A percentile compares a stretch with the other conserved stretches of the same genome.
These are phyloP conservation scores for Lentinus brumalis DNA, from an alignment of 768 basidiomycete genomes.

Conservation along the genomic window DNA sequence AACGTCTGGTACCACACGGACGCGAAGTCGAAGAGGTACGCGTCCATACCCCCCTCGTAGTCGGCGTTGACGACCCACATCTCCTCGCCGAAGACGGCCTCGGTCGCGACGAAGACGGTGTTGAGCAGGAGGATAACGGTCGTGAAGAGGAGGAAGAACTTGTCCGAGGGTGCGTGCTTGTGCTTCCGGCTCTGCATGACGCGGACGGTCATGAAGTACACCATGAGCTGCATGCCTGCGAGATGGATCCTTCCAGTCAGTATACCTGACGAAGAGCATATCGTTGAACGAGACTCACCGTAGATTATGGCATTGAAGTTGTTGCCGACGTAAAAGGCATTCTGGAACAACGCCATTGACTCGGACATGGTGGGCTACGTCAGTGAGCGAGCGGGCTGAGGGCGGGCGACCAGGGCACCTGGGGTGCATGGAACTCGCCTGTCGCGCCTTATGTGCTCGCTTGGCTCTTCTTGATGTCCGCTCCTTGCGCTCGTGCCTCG, in stretches of 20 bases:
- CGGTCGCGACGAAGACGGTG: constrained; percentile 33
- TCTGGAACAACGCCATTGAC: constrained; percentile 16
- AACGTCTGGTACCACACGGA: constrained; percentile 35
- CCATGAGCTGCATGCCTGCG: constrained; percentile 28
- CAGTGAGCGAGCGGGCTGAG: not conserved
- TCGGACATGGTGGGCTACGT: constrained; percentile 4
- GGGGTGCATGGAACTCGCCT: not conserved
- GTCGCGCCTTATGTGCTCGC: not conserved
- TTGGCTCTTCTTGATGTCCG: not conserved
- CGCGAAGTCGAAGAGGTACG: constrained; percentile 32
- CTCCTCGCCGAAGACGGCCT: constrained; percentile 34
- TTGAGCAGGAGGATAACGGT: constrained; percentile 32
- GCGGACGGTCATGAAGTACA: constrained; percentile 29
- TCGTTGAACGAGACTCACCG: constrained; percentile 14
- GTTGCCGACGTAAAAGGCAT: constrained; percentile 30
- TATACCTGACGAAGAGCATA: too few species aligned
- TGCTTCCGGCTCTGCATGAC: constrained; percentile 7
- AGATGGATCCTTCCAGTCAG: constrained; percentile 3
- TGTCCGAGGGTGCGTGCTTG: constrained; percentile 5
- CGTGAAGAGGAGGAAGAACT: constrained; percentile 26
- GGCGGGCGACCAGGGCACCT: not conserved
- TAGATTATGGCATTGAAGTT: constrained; percentile 31
- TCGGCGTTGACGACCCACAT: constrained; percentile 38
- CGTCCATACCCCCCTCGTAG: constrained; percentile 38
- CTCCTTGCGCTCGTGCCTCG: not conserved